These are phyloP conservation scores for Candida incommunis DNA, from an alignment of 805 yeast genomes.

Conservation along the genomic window DNA sequence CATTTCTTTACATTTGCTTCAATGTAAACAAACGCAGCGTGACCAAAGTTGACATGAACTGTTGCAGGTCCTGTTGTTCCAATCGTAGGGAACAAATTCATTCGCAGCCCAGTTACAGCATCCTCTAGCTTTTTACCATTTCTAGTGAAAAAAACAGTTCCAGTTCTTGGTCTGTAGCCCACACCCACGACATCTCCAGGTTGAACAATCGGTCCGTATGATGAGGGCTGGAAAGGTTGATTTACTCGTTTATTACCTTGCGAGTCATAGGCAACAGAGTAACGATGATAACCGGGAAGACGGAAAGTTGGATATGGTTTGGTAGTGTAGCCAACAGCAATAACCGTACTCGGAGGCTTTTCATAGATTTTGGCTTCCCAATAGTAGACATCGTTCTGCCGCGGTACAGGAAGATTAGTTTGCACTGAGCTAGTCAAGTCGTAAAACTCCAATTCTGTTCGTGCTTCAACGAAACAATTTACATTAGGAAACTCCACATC, in stretches of 20 bases:
- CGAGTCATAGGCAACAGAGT: constrained; percentile 79
- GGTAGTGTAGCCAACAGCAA: constrained; percentile 71
- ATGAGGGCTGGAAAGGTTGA: constrained; percentile 46
- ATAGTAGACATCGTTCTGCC: constrained; percentile 71
- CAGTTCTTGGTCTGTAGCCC: constrained; percentile 71
- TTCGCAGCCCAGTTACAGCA: constrained; percentile 55
- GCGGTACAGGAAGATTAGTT: constrained; percentile 77
- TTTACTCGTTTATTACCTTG: constrained; percentile 67
- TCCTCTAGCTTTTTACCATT: constrained; percentile 88
- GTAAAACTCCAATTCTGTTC: constrained; percentile 35
- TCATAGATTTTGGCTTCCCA: constrained; percentile 79
- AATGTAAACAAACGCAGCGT: constrained; percentile 75
- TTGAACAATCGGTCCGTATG: constrained; percentile 35
- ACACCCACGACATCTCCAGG: constrained; percentile 91
- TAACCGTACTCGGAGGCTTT: constrained; percentile 29
- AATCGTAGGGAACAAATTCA: constrained; percentile 70
- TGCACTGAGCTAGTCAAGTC: constrained; percentile 53
- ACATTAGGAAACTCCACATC: constrained; percentile 33
- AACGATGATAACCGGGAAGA: constrained; percentile 80
- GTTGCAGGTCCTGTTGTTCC: constrained; percentile 76
- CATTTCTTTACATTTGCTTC: constrained; percentile 90
- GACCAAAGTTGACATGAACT: constrained; percentile 82
- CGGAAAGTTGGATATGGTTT: constrained; percentile 90
- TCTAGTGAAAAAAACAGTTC: constrained; percentile 84
- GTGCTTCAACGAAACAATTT: constrained; percentile 50